Percentiles rank a stretch among this genome's conserved stretches.
These are phyloP conservation scores for Lasiodiplodia citricola DNA, from an alignment of 2,329 filamentous ascomycete species.

Conservation along the genomic window DNA sequence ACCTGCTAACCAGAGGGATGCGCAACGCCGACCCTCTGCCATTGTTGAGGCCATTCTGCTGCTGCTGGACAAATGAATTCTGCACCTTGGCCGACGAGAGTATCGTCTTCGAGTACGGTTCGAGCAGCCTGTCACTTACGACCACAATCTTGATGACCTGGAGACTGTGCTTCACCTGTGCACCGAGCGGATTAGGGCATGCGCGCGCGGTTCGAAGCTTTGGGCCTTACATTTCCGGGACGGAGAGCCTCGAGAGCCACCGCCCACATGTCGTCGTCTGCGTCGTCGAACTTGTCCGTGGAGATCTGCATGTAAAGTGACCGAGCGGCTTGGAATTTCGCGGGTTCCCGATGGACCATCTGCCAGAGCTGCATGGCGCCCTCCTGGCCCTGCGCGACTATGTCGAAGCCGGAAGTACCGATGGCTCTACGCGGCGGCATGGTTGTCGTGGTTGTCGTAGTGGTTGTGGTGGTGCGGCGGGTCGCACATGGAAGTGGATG, in stretches of 20 bases:
- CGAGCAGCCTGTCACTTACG: conserved; percentile 23
- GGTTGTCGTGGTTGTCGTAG: neutral
- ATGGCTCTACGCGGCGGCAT: conserved; percentile 10
- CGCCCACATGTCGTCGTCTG: conserved; percentile 29
- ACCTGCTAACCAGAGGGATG: neutral
- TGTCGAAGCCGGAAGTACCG: conserved; percentile 5
- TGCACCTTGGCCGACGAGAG: conserved; percentile 22
- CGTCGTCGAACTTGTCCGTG: conserved; percentile 26
- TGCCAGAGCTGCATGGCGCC: conserved; percentile 1
- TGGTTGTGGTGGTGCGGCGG: neutral
- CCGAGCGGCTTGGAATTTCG: neutral
- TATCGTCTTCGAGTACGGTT: conserved; percentile 26
- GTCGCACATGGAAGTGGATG: neutral
- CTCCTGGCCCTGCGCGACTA: neutral
- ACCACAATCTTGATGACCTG: conserved; percentile 10
- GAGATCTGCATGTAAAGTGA: conserved; percentile 29
- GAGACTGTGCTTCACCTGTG: conserved; percentile 11
- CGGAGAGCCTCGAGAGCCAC: conserved; percentile 30
- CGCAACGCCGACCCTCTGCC: neutral
- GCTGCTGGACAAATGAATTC: neutral
- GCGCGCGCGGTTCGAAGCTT: neutral
- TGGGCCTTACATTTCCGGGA: conserved; percentile 13
- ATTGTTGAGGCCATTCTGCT: neutral
- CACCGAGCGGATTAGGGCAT: neutral
- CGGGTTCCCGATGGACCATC: neutral